Conservation (phyloP, 2,329 filamentous ascomycete species). For the Hypoxylon rubiginosum region DNA sequence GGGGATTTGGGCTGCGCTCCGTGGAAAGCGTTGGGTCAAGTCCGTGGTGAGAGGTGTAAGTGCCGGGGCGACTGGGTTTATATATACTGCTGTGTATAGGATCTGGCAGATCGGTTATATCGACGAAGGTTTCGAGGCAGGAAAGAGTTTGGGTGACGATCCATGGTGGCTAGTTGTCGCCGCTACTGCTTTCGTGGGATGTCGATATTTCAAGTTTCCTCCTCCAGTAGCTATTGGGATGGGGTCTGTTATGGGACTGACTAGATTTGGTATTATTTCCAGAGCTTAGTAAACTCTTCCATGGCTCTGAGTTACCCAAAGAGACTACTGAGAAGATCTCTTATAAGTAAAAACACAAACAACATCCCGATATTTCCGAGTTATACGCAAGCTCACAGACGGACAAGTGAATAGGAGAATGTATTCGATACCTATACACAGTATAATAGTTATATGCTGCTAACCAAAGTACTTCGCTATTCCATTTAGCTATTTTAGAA, state of each 20-base stretch:
- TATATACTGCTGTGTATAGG: constrained; percentile 74
- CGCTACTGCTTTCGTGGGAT: constrained; percentile 56
- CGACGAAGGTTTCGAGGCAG: constrained; percentile 61
- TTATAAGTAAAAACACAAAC: background rate
- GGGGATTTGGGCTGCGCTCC: constrained; percentile 67
- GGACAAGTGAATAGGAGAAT: no score
- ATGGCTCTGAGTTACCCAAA: background rate
- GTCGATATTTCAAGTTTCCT: constrained; percentile 51
- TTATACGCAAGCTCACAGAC: no score
- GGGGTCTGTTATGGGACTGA: constrained; percentile 53
- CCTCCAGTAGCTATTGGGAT: constrained; percentile 53
- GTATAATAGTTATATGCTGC: no score
- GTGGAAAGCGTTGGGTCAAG: constrained; percentile 61
- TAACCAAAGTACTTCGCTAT: no score
- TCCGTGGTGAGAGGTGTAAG: constrained; percentile 68
- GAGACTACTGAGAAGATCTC: background rate
- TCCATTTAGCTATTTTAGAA: no score
- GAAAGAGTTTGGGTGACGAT: constrained; percentile 67
- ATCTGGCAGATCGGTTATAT: constrained; percentile 74
- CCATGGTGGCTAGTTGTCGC: constrained; percentile 75
- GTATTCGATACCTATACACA: no score
- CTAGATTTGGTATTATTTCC: constrained; percentile 33
- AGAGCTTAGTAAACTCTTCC: background rate
- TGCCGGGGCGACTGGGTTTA: constrained; percentile 70
- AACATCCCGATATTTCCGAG: background rate